Conservation (phyloP, 345 rosid genomes). For the Euphorbia tirucalli region DNA sequence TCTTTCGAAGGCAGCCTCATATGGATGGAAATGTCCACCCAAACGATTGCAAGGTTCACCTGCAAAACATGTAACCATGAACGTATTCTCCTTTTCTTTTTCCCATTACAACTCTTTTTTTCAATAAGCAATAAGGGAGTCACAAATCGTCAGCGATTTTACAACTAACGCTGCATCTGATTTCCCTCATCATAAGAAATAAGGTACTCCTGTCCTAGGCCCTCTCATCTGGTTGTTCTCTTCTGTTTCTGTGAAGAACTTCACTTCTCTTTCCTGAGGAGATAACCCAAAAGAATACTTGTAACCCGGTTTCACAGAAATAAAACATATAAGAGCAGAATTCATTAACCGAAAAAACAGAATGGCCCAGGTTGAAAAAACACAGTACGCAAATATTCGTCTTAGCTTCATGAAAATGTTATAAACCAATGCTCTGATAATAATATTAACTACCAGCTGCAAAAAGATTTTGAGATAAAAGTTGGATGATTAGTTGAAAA, state of each 20-base stretch:
- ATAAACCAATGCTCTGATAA: background rate
- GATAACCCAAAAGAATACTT: slow-evolving; percentile 3
- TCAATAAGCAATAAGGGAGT: slow-evolving; percentile 4
- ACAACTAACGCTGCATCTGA: slow-evolving; percentile 20
- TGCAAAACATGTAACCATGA: slow-evolving; percentile 13
- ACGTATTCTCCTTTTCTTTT: slow-evolving; percentile 11
- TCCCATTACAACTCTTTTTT: slow-evolving; percentile 11
- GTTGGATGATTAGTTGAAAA: no score
- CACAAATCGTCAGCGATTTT: slow-evolving; percentile 22
- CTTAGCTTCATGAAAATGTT: background rate
- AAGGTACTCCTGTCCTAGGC: slow-evolving; percentile 96
- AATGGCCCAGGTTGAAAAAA: background rate
- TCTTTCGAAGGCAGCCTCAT: slow-evolving; percentile 25
- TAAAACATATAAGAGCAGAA: no score
- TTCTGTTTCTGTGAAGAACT: slow-evolving; percentile 96
- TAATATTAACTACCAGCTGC: no score
- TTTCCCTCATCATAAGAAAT: slow-evolving; percentile 60
- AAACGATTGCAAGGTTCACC: slow-evolving; percentile 10
- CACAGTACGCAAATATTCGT: background rate
- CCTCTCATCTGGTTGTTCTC: slow-evolving; percentile 99
- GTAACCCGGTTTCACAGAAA: background rate
- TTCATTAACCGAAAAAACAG: background rate
- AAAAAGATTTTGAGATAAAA: no score
- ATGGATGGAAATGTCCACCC: slow-evolving; percentile 21
- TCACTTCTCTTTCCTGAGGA: slow-evolving; percentile 90